A percentile compares a stretch with the other conserved stretches of the same genome.
These are phyloP conservation scores for Wickerhamiella qilinensis DNA, from an alignment of 805 yeast genomes.

Conservation along the genomic window DNA sequence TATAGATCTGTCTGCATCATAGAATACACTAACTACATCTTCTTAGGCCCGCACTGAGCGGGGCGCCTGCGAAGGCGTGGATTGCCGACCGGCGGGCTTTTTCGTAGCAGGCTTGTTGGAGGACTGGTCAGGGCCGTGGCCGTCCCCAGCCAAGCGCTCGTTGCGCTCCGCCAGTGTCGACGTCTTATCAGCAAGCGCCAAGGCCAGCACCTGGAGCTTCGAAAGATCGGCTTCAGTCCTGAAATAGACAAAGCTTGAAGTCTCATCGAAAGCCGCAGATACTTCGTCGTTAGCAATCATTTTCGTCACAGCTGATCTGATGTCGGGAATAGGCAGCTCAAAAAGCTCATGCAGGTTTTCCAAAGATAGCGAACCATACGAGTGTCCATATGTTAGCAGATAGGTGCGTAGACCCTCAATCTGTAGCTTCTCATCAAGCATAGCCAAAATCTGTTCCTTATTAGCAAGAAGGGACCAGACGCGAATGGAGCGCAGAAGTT, in stretches of 20 bases:
- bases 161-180: constrained; percentile 66
- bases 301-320: constrained; percentile 49
- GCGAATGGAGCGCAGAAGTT: constrained; percentile 57
- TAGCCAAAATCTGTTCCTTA: constrained; percentile 35
- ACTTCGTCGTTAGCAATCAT: constrained; percentile 70
- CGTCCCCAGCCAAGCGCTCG: constrained; percentile 68
- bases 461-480: constrained; percentile 75
- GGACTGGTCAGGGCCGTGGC: constrained; percentile 30
- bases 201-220: constrained; percentile 74
- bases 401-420: constrained; percentile 87
- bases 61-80: neutral
- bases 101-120: neutral
- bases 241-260: constrained; percentile 46
- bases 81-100: neutral
- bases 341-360: constrained; percentile 49
- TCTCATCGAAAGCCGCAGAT: constrained; percentile 56
- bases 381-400: constrained; percentile 65
- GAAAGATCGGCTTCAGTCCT: constrained; percentile 65
- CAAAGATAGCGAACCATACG: constrained; percentile 60
- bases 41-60: neutral
- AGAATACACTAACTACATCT: no score
- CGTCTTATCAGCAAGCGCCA: constrained; percentile 69
- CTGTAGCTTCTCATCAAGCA: constrained; percentile 68
- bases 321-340: constrained; percentile 39
- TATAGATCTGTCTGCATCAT: no score